Evolutionary conservation across 495 filamentous ascomycete species (phyloP).

Genomic region (Talaromyces trachyspermus): DNA sequence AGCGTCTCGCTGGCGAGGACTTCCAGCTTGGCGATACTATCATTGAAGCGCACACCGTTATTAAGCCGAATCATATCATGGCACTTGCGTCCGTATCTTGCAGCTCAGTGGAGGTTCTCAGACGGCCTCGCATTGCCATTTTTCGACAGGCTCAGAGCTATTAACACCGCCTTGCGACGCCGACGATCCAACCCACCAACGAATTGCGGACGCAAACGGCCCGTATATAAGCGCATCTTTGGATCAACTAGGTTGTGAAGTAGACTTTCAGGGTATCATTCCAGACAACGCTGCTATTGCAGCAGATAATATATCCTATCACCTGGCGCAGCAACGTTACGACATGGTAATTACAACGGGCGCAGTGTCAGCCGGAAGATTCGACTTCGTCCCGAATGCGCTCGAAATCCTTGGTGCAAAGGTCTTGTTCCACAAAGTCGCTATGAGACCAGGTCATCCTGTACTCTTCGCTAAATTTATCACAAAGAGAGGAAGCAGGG

Average conservation of each 20-base stretch:
- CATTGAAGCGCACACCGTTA: background rate
- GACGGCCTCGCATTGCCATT: constrained; percentile 7
- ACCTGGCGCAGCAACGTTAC: constrained; percentile 2
- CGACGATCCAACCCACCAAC: background rate
- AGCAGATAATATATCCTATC: background rate
- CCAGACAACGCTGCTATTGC: constrained; percentile 4
- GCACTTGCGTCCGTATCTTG: constrained; percentile 12
- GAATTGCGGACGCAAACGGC: constrained; percentile 10
- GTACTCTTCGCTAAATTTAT: constrained; percentile 8
- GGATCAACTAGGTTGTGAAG: constrained; percentile 4
- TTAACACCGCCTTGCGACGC: background rate
- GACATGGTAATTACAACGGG: constrained; percentile 13
- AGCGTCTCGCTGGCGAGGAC: constrained; percentile 11
- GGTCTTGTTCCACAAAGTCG: constrained; percentile 10
- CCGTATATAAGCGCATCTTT: constrained; percentile 9
- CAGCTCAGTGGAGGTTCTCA: constrained; percentile 4
- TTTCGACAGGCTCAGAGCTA: constrained; percentile 13
- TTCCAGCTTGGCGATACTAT: constrained; percentile 9
- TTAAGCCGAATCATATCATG: constrained; percentile 11
- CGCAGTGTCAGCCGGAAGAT: constrained; percentile 11
- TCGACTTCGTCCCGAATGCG: constrained; percentile 11
- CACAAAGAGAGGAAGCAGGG: background rate
- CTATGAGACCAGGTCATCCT: constrained; percentile 13
- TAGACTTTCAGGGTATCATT: constrained; percentile 11
- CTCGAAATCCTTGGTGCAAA: constrained; percentile 6